These are phyloP conservation scores for Daldinia decipiens DNA, from an alignment of 495 filamentous ascomycete species.

Conservation along the genomic window DNA sequence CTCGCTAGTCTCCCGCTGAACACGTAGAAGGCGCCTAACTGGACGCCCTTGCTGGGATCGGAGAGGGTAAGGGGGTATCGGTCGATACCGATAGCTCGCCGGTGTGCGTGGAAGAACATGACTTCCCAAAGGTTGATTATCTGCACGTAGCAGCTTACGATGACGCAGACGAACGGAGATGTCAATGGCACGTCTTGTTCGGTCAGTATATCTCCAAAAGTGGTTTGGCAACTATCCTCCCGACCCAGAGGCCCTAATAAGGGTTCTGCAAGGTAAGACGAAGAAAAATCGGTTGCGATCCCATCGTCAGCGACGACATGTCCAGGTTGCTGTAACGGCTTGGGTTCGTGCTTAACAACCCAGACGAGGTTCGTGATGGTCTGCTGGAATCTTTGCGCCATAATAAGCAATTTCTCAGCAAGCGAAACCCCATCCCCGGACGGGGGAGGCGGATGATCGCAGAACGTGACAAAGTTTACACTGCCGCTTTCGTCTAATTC, in stretches of 20 bases:
- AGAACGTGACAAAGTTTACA: conserved; percentile 31
- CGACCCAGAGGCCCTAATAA: not conserved
- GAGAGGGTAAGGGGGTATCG: conserved; percentile 7
- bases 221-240: not conserved
- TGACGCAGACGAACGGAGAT: conserved; percentile 23
- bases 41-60: conserved; percentile 34
- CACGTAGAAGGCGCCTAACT: conserved; percentile 38
- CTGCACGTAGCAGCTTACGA: conserved; percentile 39
- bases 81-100: conserved; percentile 16
- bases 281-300: not conserved
- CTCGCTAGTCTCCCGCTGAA: conserved; percentile 33
- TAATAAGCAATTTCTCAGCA: conserved; percentile 38
- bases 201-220: not conserved
- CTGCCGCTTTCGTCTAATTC: conserved; percentile 7
- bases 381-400: conserved; percentile 38
- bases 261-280: not conserved
- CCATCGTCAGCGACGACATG: conserved; percentile 5
- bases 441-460: conserved; percentile 22
- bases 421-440: conserved; percentile 31
- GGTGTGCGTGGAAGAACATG: conserved; percentile 33
- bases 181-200: conserved; percentile 2
- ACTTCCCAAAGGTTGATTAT: conserved; percentile 33
- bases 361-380: conserved; percentile 36
- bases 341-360: conserved; percentile 35
- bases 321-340: not conserved